Evolutionary conservation across 495 filamentous ascomycete species (phyloP), one percentile per base, ranked within the genome.

Genomic region (Lasiosphaeria ovina): DNA sequence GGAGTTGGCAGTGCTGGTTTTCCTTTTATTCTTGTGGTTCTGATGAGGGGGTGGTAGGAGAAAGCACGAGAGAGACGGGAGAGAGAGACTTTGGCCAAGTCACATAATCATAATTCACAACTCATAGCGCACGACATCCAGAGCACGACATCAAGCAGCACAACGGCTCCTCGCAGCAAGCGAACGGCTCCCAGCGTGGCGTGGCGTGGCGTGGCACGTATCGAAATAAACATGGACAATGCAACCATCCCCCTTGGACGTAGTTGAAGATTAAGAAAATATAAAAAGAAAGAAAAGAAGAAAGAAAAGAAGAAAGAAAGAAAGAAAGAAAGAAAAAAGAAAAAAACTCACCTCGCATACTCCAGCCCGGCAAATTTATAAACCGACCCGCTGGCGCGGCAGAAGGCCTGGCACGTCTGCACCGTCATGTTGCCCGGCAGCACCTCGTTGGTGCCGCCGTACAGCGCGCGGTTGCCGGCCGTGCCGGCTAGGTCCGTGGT

Each of bases 331-430:
- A n/a, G 42, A 17, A 36, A 40, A 52, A 53, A 32, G 55, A 31
- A 53, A 58, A 36, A 42, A 58, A 40, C 76, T n/a, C 31, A 78
- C 77, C 68, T 72, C 17, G 77, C 61, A 68, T 72, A 79, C 69
- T 83, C 79, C 56, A 83, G 55, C 32, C 78, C 81, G 3, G 78
- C 79, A 65, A 66, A 79, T 36, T 56, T 60, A 59, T 74, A 77
- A 8, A 55, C 48, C 2, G 34, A 60, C 16, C 45, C 55, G 47
- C 62, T 61, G 1, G 45, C 50, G 35, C 48, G 54, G 59, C 80
- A 83, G 68, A 76, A 81, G 4, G 61, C 53, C 32, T 77, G 62
- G 62, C 80, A 83, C 44, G 32, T 60, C 12, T 65, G 55, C 11
- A 77, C 78, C 34, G 78, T 82, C 76, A 81, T 76, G 16, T 45